Evolutionary conservation across 805 yeast species (phyloP).

Genomic region (Myxozyma mucilagina): DNA sequence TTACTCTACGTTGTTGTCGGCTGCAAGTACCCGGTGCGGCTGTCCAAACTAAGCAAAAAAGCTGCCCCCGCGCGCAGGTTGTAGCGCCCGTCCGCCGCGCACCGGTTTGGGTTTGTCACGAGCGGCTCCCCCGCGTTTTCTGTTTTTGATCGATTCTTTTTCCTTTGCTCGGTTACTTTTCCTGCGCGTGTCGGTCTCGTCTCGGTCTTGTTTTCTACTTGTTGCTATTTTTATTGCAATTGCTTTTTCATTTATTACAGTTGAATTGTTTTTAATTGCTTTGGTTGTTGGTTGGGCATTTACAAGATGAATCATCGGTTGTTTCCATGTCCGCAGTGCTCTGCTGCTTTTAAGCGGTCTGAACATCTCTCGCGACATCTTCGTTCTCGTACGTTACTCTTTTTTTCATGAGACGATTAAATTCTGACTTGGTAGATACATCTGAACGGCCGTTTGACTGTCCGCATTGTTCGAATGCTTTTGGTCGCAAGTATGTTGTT

Average conservation of each 20-base stretch:
- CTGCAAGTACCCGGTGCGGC: background rate
- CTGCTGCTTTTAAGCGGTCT: conserved; percentile 37
- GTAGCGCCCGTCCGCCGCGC: no score
- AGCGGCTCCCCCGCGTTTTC: conserved; percentile 15
- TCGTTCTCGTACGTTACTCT: conserved; percentile 50
- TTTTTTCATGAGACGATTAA: background rate
- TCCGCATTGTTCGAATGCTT: conserved; percentile 25
- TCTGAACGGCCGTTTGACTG: conserved; percentile 68
- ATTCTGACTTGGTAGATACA: conserved; percentile 45
- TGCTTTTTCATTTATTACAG: no score
- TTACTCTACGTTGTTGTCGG: no score
- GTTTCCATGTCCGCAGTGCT: conserved; percentile 8
- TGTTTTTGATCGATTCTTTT: background rate
- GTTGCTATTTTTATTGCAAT: no score
- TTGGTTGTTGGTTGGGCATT: no score
- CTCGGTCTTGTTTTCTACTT: background rate
- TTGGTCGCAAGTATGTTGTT: conserved; percentile 25
- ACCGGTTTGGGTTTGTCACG: background rate
- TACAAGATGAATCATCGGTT: background rate
- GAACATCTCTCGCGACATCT: conserved; percentile 56
- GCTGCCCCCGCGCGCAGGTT: background rate
- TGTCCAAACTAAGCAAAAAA: background rate
- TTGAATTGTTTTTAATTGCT: no score
- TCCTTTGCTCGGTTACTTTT: background rate
- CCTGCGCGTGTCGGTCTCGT: background rate